These are phyloP conservation scores for Diaporthe helianthi DNA, from an alignment of 2,329 filamentous ascomycete genomes.

Conservation along the genomic window DNA sequence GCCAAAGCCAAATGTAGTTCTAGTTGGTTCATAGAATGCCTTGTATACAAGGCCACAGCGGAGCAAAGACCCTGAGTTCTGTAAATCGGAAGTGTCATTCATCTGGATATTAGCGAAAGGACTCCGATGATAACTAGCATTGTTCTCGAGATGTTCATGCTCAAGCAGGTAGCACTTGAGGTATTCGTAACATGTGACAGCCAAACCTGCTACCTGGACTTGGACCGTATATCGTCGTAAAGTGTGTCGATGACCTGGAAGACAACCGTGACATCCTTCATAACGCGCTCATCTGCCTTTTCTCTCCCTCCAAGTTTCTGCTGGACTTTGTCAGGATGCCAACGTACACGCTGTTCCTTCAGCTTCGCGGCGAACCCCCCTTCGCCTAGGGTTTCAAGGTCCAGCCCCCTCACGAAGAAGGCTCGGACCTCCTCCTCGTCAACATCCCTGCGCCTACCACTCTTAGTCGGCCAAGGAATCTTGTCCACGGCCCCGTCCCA, in stretches of 20 bases:
- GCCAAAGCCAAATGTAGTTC: not conserved
- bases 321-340: slow-evolving; percentile 98
- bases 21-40: not conserved
- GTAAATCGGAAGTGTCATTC: not conserved
- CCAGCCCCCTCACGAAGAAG: slow-evolving; percentile 68
- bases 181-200: not conserved
- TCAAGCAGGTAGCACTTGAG: slow-evolving; percentile 12
- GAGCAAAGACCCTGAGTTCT: not conserved
- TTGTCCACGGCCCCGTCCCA: slow-evolving; percentile 54
- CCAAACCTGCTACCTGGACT: slow-evolving; percentile 39
- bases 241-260: slow-evolving; percentile 89
- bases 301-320: slow-evolving; percentile 80
- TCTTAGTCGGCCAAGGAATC: slow-evolving; percentile 77
- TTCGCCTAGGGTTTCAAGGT: slow-evolving; percentile 52
- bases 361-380: slow-evolving; percentile 59
- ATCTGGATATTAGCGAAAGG: not conserved
- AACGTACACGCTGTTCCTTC: slow-evolving; percentile 86
- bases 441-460: slow-evolving; percentile 64
- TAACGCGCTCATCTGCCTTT: slow-evolving; percentile 72
- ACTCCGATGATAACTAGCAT: too few species aligned
- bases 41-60: not conserved
- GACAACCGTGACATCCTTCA: slow-evolving; percentile 83
- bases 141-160: not conserved
- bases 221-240: slow-evolving; percentile 68
- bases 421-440: slow-evolving; percentile 65